Base-by-base conservation (phyloP, 2,329 filamentous ascomycete species). In the Talaromyces sp. region DNA sequence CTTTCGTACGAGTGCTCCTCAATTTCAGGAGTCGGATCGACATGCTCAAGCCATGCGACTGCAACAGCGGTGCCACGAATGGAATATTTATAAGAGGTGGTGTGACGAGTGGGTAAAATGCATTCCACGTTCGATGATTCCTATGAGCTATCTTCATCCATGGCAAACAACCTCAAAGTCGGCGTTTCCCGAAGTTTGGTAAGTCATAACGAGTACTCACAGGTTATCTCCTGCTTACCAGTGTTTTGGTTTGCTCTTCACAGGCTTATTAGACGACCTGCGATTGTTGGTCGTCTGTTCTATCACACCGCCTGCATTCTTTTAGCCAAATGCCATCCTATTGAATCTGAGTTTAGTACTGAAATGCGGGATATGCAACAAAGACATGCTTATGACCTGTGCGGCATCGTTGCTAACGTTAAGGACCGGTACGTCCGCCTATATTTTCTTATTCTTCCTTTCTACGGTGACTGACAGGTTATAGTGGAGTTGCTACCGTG, bases 261-360 rank as follows among this genome's bases (percentile, higher is more conserved):
- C 61, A 90, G 88, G 91, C 81, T 96, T 56, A 86, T 93, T 68
- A 95, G 95, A 74, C 85, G 90, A 60, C 84, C 90, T 3, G 90
- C 91, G 3, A 87, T 95, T 32, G 84, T 96, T 27, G 91, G 90
- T 4, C 86, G 91, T 53, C 81, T 97, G 9, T 92, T 96, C 72
- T 97, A 96, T 71, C 93, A 97, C 71, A 95, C 90, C 0, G 87
- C 90, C 24, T 88, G 93, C 76, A 89, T 90, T 64, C 78, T 97
- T 35, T 82, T 97, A 5, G 86, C 89, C 3, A 90, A 93, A 66
- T 87, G 87, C 24, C 89, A 96, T 71, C 93, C 93, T 0, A 81
- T 87, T 41, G 79, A 84, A 11, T 78, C 82, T 8, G 81, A 85
- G 41, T 79, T 80, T 19, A 81, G 82, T 2, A 79, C 85, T 4